Evolutionary conservation across 306 rosid species (phyloP).

Genomic region (Comarum palustre): DNA sequence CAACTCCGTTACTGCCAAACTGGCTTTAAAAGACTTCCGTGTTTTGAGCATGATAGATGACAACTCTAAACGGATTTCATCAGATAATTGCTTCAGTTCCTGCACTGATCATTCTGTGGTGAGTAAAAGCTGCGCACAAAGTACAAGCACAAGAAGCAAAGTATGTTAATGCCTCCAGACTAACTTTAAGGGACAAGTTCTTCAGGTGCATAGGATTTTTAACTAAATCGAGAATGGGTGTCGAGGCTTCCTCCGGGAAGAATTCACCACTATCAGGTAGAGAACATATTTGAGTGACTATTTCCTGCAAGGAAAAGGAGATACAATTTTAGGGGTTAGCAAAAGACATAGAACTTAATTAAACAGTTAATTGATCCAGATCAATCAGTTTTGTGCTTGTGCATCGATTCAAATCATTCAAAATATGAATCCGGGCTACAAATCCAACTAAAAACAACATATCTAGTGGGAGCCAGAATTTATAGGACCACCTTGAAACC

Average conservation of each 20-base stretch:
- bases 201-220: slow-evolving; percentile 85
- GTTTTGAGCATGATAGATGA: slow-evolving; percentile 41
- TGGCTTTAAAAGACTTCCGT: slow-evolving; percentile 43
- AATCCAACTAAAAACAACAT: not conserved
- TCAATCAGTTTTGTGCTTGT: not conserved
- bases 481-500: not conserved
- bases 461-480: not conserved
- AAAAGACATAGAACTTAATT: too few relatives aligned
- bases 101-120: slow-evolving; percentile 36
- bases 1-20: slow-evolving; percentile 75
- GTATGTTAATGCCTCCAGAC: slow-evolving; percentile 24
- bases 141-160: slow-evolving; percentile 15
- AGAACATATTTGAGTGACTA: slow-evolving; percentile 41
- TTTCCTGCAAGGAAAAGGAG: slow-evolving; percentile 45
- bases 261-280: slow-evolving; percentile 52
- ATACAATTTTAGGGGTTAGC: too few relatives aligned
- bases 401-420: not conserved
- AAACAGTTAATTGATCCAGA: not conserved
- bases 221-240: slow-evolving; percentile 79
- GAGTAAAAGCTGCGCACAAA: slow-evolving; percentile 23
- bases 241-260: slow-evolving; percentile 59
- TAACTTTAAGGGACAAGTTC: slow-evolving; percentile 68
- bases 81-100: slow-evolving; percentile 81
- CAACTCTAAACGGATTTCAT: slow-evolving; percentile 72
- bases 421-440: not conserved